Percentiles rank a stretch among this genome's conserved stretches.
phyloP scores from a whole-genome alignment of 352 stramenopile genomes.

The Phytophthora pisi region DNA sequence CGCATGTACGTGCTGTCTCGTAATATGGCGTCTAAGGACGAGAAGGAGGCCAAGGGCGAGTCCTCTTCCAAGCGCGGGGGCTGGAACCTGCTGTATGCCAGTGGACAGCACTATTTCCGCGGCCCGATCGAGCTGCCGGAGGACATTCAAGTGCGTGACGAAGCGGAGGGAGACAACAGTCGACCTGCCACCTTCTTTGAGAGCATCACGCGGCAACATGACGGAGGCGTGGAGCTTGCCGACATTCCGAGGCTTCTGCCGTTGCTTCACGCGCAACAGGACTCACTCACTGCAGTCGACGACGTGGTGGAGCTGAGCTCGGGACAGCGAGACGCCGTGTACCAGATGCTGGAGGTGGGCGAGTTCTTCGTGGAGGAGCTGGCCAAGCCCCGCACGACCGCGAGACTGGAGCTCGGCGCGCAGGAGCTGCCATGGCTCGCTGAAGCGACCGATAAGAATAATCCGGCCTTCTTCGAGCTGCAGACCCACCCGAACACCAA shows the following conservation, averaged over 20 bases:
- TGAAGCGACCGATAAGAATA: slow-evolving; percentile 29
- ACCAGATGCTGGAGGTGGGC: slow-evolving; percentile 73
- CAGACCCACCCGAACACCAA: slow-evolving; percentile 59
- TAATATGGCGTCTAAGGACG: neutral
- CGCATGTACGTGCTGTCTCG: slow-evolving; percentile 67
- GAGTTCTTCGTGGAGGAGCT: slow-evolving; percentile 75
- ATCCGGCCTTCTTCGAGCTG: slow-evolving; percentile 69
- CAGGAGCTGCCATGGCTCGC: slow-evolving; percentile 62
- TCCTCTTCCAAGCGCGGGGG: slow-evolving; percentile 1
- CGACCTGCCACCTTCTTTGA: slow-evolving; percentile 29
- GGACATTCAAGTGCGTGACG: slow-evolving; percentile 23
- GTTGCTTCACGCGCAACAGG: slow-evolving; percentile 60
- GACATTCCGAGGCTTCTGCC: slow-evolving; percentile 59
- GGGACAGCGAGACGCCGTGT: slow-evolving; percentile 58
- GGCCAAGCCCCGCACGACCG: slow-evolving; percentile 57
- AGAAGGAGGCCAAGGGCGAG: slow-evolving; percentile 28
- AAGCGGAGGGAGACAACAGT: slow-evolving; percentile 11
- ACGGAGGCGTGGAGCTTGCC: slow-evolving; percentile 29
- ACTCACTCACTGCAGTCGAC: slow-evolving; percentile 49
- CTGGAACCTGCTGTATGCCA: slow-evolving; percentile 63
- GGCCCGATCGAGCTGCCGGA: slow-evolving; percentile 49
- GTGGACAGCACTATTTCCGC: slow-evolving; percentile 66
- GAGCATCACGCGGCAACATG: slow-evolving; percentile 22
- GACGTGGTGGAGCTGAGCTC: slow-evolving; percentile 45
- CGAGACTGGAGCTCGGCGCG: slow-evolving; percentile 50